Evolutionary conservation across 1,139 yeast genomes (phyloP).

Genomic region (Geotrichum fermentans): DNA sequence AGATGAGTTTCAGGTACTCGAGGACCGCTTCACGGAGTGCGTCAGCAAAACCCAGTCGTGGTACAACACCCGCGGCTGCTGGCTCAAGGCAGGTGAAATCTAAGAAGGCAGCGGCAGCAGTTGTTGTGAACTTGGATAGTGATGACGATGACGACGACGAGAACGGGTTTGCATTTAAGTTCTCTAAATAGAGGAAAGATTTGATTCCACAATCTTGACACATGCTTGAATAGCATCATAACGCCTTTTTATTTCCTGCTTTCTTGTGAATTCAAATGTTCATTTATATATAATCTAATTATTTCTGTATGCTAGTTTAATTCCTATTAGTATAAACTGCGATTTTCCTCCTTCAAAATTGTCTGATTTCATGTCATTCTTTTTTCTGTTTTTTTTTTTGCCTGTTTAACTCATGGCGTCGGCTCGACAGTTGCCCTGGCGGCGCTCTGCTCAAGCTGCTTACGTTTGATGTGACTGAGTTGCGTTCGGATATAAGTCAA

Average conservation of each 20-base stretch:
- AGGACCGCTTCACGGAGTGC: neutral
- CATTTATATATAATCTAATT: no score
- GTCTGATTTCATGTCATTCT: no score
- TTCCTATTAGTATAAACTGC: neutral
- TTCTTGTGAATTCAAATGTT: no score
- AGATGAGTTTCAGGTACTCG: constrained; percentile 1
- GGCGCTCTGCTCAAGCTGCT: constrained; percentile 58
- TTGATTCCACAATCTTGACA: no score
- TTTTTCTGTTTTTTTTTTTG: no score
- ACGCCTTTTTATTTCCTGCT: no score
- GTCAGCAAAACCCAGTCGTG: neutral
- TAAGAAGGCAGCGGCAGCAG: neutral
- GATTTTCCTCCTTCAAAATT: no score
- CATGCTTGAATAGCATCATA: no score
- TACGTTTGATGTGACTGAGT: constrained; percentile 48
- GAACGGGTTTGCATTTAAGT: constrained; percentile 22
- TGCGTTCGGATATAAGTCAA: constrained; percentile 53
- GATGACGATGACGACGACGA: constrained; percentile 22
- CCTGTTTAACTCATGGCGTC: constrained; percentile 48
- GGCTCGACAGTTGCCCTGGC: constrained; percentile 49
- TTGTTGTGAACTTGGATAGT: neutral
- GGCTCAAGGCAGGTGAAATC: neutral
- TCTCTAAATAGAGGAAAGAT: constrained; percentile 2
- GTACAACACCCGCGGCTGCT: neutral
- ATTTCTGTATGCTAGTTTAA: no score